Base-by-base conservation (phyloP, 192 early-diverging fungal species). In the Coemansia sp. region DNA sequence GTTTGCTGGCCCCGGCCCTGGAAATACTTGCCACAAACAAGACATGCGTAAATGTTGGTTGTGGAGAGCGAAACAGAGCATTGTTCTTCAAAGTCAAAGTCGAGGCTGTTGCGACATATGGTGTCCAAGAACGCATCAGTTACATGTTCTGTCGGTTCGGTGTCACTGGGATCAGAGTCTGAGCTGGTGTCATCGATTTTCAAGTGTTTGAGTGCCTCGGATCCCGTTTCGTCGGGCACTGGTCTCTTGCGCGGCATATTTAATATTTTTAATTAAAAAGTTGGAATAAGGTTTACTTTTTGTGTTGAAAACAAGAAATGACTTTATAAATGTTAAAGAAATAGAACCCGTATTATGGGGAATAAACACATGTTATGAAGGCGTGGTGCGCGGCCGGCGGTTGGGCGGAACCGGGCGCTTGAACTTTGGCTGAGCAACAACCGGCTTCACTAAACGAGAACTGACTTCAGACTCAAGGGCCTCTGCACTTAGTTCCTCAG, bases 71-170 rank as follows among this genome's bases (percentile, higher is more conserved):
- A 96, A 1, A 98, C 93, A 3, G 92, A 95, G 77, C 96, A 98
- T 19, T 96, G 86, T 57, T 97, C 94, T 70, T 98, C 96, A 78
- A 98, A 98, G 69, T 98, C 96, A 86, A 98, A 98, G 80, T 98
- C 96, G 27, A 98, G 83, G 76, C 86, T 85, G 59, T 86, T 78
- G 10, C 96, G 83, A 62, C 94, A 87, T 55, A 98, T 88, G 3
- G 93, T 92, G 67, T 95, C 93, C 32, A 95, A 78, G 55, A 89
- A 93, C 53, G 92, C 76, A 55, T 77, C 81, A 10, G 75, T 71
- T 7, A 85, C 24, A 1, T 52, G 57, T 5, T 53, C 24, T 13
- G 10, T 23, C 27, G 51, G 1, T 6, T 53, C 51, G 18, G 20
- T 23, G 23, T 53, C 51, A 7, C 51, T 53, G 51, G 7, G 0